A percentile compares a stretch with the other conserved stretches of the same genome.
Evolutionary conservation across 257 asterid genomes (phyloP).

Genomic region (Orobanche coerulescens): DNA sequence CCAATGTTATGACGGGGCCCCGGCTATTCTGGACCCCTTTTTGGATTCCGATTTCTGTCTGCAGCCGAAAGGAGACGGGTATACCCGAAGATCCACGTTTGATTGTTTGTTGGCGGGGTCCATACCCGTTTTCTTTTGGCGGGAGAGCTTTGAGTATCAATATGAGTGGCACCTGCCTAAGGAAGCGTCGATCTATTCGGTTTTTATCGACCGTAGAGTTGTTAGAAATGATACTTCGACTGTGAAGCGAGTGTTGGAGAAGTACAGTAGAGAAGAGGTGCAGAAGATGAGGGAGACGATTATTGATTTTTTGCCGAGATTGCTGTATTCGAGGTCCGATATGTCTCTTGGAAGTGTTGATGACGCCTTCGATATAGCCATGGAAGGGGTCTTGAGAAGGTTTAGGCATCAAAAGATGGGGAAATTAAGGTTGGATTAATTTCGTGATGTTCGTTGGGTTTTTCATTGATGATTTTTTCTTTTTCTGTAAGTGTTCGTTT

Average conservation of each 20-base stretch:
- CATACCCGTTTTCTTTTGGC: slow-evolving; percentile 55
- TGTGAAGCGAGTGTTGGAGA: slow-evolving; percentile 21
- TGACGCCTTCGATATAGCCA: slow-evolving; percentile 42
- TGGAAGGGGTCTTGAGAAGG: slow-evolving; percentile 39
- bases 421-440: slow-evolving; percentile 14
- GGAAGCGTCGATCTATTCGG: slow-evolving; percentile 27
- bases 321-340: slow-evolving; percentile 35
- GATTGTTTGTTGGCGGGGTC: slow-evolving; percentile 63
- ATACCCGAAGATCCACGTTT: slow-evolving; percentile 44
- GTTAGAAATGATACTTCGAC: slow-evolving; percentile 35
- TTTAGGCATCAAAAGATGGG: slow-evolving; percentile 26
- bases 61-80: slow-evolving; percentile 62
- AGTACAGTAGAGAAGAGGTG: slow-evolving; percentile 26
- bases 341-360: slow-evolving; percentile 16
- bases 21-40: slow-evolving; percentile 46
- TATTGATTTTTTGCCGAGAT: slow-evolving; percentile 27
- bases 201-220: slow-evolving; percentile 33
- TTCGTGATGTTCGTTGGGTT: no score
- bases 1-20: slow-evolving; percentile 46
- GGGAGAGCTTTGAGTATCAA: slow-evolving; percentile 38
- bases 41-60: slow-evolving; percentile 50
- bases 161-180: slow-evolving; percentile 53
- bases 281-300: slow-evolving; percentile 32
- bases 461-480: no score
- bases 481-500: no score